phyloP scores from a whole-genome alignment of 495 filamentous ascomycete species.

The Penicillium riverlandense region DNA sequence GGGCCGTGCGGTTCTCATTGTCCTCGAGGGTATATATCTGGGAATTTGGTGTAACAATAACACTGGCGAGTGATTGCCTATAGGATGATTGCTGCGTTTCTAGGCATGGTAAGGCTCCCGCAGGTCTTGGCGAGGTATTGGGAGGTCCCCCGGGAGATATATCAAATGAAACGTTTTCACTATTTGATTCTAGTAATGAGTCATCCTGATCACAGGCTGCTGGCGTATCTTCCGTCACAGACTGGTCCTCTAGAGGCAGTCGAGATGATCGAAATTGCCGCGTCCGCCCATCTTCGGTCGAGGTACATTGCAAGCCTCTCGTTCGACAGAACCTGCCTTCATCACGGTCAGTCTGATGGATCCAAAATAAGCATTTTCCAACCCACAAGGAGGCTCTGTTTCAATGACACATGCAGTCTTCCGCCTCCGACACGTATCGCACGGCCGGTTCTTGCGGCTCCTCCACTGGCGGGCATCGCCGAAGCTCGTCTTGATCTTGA shows the following conservation, averaged over 20 bases:
- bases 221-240: no score
- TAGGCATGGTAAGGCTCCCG: no score
- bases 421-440: slow-evolving; percentile 11
- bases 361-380: neutral
- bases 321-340: slow-evolving; percentile 11
- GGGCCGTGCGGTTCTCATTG: slow-evolving; percentile 8
- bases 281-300: slow-evolving; percentile 1
- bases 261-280: neutral
- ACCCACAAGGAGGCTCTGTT: slow-evolving; percentile 9
- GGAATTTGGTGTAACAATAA: neutral
- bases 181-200: no score
- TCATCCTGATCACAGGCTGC: no score
- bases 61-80: no score
- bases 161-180: no score
- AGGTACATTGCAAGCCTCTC: slow-evolving; percentile 7
- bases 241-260: no score
- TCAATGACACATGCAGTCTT: slow-evolving; percentile 16
- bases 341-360: neutral
- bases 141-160: no score
- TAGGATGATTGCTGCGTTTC: no score
- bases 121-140: no score
- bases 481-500: slow-evolving; percentile 8
- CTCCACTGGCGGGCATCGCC: slow-evolving; percentile 10
- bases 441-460: slow-evolving; percentile 13
- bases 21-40: slow-evolving; percentile 7